Evolutionary conservation across 345 rosid genomes (phyloP).

Genomic region (Dipteronia sinensis): DNA sequence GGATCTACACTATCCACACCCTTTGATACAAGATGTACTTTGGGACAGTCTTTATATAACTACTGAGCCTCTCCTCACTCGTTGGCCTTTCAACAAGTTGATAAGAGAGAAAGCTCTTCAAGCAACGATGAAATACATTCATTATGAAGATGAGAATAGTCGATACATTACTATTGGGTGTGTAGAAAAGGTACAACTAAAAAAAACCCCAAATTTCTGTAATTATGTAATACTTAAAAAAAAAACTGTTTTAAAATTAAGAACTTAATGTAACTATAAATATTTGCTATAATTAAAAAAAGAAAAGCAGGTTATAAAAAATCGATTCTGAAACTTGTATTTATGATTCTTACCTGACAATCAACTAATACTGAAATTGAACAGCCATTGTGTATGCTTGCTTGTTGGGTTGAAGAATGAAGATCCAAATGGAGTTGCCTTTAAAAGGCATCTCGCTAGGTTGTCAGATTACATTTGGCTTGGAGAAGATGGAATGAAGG

Average conservation of each 20-base stretch:
- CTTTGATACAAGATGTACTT: slow-evolving; percentile 39
- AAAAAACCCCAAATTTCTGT: no score
- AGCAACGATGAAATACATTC: slow-evolving; percentile 38
- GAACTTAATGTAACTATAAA: no score
- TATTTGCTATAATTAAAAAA: background rate
- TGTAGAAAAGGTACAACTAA: slow-evolving; percentile 37
- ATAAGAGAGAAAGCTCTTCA: slow-evolving; percentile 38
- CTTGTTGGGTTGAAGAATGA: slow-evolving; percentile 77
- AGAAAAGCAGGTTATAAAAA: background rate
- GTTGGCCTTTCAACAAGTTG: slow-evolving; percentile 46
- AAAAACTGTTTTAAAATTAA: no score
- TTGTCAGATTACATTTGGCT: slow-evolving; percentile 62
- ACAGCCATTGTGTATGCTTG: slow-evolving; percentile 51
- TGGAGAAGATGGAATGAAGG: slow-evolving; percentile 71
- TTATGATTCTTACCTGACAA: background rate
- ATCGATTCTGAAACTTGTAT: background rate
- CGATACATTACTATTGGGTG: slow-evolving; percentile 47
- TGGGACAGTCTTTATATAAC: slow-evolving; percentile 40
- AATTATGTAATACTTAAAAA: no score
- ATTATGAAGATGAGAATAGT: slow-evolving; percentile 47
- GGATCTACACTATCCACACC: slow-evolving; percentile 48
- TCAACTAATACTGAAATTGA: background rate
- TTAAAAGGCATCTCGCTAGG: slow-evolving; percentile 62
- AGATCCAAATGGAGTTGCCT: slow-evolving; percentile 54
- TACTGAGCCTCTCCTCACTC: slow-evolving; percentile 43